Evolutionary conservation across 2,329 filamentous ascomycete genomes (phyloP).

Genomic region (Lasiodiplodia hormozganensis): DNA sequence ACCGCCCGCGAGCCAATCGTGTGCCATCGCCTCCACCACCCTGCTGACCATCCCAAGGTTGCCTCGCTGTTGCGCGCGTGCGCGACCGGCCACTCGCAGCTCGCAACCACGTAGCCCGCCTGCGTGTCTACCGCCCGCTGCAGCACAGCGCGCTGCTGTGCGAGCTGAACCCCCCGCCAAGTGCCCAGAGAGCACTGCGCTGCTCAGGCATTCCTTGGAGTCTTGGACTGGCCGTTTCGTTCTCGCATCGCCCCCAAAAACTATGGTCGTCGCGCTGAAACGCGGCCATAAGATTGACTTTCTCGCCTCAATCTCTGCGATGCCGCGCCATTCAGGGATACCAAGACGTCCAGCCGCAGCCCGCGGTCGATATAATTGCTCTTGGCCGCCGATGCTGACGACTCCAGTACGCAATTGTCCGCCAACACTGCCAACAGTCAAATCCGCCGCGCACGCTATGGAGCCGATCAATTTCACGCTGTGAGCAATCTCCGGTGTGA

Average conservation of each 20-base stretch:
- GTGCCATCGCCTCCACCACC: background rate
- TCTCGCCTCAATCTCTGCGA: constrained; percentile 11
- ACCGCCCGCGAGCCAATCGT: constrained; percentile 8
- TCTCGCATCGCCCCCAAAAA: background rate
- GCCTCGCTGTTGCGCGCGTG: constrained; percentile 21
- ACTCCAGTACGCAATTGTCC: background rate
- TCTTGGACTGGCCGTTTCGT: constrained; percentile 13
- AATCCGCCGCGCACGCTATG: constrained; percentile 1
- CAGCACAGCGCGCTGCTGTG: constrained; percentile 9
- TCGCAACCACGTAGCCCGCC: background rate
- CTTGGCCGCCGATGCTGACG: constrained; percentile 11
- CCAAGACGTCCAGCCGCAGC: constrained; percentile 4
- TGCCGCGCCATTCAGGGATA: constrained; percentile 23
- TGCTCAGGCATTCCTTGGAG: constrained; percentile 13
- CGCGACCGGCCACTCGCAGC: constrained; percentile 22
- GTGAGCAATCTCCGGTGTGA: constrained; percentile 19
- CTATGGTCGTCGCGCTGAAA: constrained; percentile 15
- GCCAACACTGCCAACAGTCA: background rate
- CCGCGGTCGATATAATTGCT: constrained; percentile 11
- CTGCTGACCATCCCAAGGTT: constrained; percentile 14
- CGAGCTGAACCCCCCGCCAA: constrained; percentile 20
- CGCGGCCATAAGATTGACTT: constrained; percentile 19
- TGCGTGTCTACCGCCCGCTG: background rate
- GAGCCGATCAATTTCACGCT: constrained; percentile 2
- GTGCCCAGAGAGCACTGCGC: constrained; percentile 8